phyloP scores from a whole-genome alignment of 148 eudicot genomes.

The Amaranthus hypochondriacus region DNA sequence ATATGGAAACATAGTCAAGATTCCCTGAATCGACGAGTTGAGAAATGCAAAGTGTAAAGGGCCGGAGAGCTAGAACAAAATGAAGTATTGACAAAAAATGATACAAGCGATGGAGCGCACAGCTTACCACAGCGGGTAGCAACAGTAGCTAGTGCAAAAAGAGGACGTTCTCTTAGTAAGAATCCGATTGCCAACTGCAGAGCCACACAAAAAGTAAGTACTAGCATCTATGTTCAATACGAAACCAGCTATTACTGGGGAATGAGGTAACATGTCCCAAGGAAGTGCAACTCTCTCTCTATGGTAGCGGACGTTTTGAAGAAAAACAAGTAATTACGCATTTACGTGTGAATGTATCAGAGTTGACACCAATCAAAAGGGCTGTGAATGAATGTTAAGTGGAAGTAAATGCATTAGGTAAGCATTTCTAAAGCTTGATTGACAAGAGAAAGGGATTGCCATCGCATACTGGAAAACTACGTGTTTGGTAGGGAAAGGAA shows the following conservation, averaged over 20 bases:
- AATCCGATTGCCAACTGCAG: constrained; percentile 70
- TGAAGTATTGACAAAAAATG: neutral
- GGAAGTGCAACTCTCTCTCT: neutral
- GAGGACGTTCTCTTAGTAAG: constrained; percentile 75
- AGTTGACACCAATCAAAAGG: too few species aligned
- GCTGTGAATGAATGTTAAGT: too few species aligned
- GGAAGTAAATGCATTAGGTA: neutral
- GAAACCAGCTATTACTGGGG: neutral
- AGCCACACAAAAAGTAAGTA: constrained; percentile 1
- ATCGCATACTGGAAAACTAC: neutral
- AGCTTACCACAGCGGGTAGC: constrained; percentile 70
- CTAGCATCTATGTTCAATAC: neutral
- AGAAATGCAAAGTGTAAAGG: neutral
- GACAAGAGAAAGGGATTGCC: neutral
- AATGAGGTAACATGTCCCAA: neutral
- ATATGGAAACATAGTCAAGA: constrained; percentile 76
- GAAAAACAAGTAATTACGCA: neutral
- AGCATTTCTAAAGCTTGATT: neutral
- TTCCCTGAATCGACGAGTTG: constrained; percentile 41
- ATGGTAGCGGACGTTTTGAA: neutral
- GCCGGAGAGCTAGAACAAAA: neutral
- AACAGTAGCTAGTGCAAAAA: constrained; percentile 86
- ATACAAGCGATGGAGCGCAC: neutral
- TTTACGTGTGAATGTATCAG: too few species aligned
- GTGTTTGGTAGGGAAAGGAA: neutral